phyloP scores from a whole-genome alignment of 495 filamentous ascomycete species.

The Cladorrhinum samala region DNA sequence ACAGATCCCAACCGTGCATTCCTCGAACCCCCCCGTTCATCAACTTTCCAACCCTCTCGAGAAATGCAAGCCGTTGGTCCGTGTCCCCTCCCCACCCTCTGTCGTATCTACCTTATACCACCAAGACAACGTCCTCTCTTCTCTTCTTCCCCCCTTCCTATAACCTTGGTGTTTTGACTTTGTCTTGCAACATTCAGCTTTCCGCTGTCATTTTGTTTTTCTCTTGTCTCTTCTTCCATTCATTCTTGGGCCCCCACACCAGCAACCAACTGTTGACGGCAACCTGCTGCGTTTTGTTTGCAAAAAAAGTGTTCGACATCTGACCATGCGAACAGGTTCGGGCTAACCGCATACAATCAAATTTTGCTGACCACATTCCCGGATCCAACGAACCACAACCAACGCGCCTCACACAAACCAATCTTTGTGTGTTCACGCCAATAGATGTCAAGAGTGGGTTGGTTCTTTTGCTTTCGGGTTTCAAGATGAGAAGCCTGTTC shows the following conservation, averaged over 20 bases:
- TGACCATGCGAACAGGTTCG: constrained; percentile 44
- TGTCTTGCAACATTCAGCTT: constrained; percentile 21
- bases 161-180: constrained; percentile 21
- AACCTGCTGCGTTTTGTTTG: constrained; percentile 37
- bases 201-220: neutral
- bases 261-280: constrained; percentile 33
- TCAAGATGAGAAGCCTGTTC: neutral
- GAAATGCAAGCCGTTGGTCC: constrained; percentile 28
- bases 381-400: constrained; percentile 16
- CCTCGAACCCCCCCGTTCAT: constrained; percentile 14
- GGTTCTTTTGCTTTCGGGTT: too few relatives aligned
- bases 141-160: constrained; percentile 7
- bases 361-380: constrained; percentile 18
- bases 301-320: constrained; percentile 32
- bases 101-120: too few relatives aligned
- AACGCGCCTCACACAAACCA: constrained; percentile 10
- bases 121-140: constrained; percentile 8
- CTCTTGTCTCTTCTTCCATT: constrained; percentile 17
- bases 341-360: constrained; percentile 45
- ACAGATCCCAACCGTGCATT: constrained; percentile 26
- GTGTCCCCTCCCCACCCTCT: constrained; percentile 17
- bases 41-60: constrained; percentile 21
- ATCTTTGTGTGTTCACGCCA: constrained; percentile 10
- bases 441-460: too few relatives aligned
- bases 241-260: constrained; percentile 15